Percentiles rank a stretch among this genome's conserved stretches.
phyloP scores from a whole-genome alignment of 805 yeast genomes.

The Schizosaccharomyces cryophilus region DNA sequence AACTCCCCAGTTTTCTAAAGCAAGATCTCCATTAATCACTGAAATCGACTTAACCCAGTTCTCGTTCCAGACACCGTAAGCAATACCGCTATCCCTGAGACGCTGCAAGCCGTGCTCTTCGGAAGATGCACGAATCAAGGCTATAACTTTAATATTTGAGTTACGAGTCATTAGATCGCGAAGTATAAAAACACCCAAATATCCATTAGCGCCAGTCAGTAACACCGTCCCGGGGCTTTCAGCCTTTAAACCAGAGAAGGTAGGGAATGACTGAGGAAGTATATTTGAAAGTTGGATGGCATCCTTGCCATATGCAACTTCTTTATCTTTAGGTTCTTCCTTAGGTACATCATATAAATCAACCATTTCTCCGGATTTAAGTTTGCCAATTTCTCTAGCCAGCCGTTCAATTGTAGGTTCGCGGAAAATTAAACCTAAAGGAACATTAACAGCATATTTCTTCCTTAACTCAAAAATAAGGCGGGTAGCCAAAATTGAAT shows the following conservation, averaged over 20 bases:
- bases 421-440: constrained; percentile 73
- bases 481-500: constrained; percentile 84
- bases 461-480: constrained; percentile 85
- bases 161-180: constrained; percentile 36
- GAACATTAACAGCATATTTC: constrained; percentile 52
- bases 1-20: constrained; percentile 50
- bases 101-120: constrained; percentile 51
- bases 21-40: constrained; percentile 63
- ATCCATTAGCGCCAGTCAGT: constrained; percentile 90
- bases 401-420: constrained; percentile 65
- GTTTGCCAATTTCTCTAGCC: constrained; percentile 43
- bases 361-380: constrained; percentile 24
- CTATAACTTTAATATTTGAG: constrained; percentile 34
- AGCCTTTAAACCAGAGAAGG: constrained; percentile 19
- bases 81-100: constrained; percentile 44
- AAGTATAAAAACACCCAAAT: constrained; percentile 73
- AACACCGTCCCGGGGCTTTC: constrained; percentile 33
- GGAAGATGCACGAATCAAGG: constrained; percentile 74
- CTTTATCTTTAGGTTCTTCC: constrained; percentile 12
- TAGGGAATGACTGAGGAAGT: constrained; percentile 22
- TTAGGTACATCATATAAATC: constrained; percentile 6
- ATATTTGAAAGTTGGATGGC: constrained; percentile 29
- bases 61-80: constrained; percentile 64
- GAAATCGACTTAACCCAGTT: constrained; percentile 31
- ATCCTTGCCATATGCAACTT: constrained; percentile 36